Evolutionary conservation across 768 basidiomycete species (phyloP), one percentile per base, ranked within the genome.

Genomic region (Clitopilus hobsonii): DNA sequence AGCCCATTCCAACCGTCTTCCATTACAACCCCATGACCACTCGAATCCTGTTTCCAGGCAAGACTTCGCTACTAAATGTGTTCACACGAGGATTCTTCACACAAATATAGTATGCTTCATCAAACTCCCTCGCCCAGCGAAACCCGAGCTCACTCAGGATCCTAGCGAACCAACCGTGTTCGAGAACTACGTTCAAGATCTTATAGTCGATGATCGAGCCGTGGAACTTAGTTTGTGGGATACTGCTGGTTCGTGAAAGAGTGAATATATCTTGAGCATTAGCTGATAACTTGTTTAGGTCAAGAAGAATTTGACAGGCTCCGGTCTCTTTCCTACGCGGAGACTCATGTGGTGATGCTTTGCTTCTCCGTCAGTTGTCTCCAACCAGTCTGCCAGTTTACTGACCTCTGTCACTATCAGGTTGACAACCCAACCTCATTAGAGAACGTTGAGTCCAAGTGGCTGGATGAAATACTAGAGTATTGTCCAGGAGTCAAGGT

Each of bases 141-240:
- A 29, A 38, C 7, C 54, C 32, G 13, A 49, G 28, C 62, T 57
- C 32, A 41, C 54, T 11, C 38, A 20, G 23, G 24, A 18, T 5
- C 49, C 32, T 64, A 93, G 91, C 62, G 90, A 94, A 74, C 92
- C 89, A 5, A 94, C 92, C 23, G 95, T 98, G 3, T 98, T 98
- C 61, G 96, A 98, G 71, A 98, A 98, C 73, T 94, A 96, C 64
- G 94, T 96, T 10, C 91, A 95, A 67, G 91, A 94, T 60, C 75
- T 95, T 53, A 79, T 79, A 60, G 84, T 96, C 24, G 94, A 98
- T 60, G 93, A 92, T 28, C 88, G 92, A 62, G 69, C 82, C 26
- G 88, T 98, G 13, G 95, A 98, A 65, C 77, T 99, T 41, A 92
- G 93, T 67, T 67, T 98, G 59, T 98, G 96, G 96, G 96, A 98